Conservation (phyloP, 1,284 basidiomycete species). For the Sporisorium iseilematis-ciliati region DNA sequence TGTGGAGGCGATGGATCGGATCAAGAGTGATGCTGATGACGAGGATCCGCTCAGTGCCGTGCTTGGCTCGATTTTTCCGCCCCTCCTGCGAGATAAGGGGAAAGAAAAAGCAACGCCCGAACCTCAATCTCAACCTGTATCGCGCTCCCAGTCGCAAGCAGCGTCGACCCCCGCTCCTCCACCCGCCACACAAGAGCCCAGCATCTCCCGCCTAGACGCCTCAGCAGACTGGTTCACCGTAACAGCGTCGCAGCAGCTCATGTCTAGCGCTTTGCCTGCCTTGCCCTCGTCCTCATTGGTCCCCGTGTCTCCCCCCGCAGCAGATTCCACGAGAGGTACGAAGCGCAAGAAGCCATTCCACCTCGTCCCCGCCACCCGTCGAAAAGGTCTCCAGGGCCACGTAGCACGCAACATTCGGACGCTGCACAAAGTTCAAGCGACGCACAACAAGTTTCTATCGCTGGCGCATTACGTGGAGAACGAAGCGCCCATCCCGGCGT, state of each 20-base stretch:
- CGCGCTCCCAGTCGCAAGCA: constrained; percentile 7
- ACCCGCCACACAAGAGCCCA: constrained; percentile 1
- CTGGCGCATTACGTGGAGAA: constrained; percentile 61
- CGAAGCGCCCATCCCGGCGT: constrained; percentile 64
- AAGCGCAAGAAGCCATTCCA: constrained; percentile 35
- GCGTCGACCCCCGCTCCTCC: constrained; percentile 12
- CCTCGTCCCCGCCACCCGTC: constrained; percentile 39
- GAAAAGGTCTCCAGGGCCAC: constrained; percentile 52
- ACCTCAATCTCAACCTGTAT: constrained; percentile 6
- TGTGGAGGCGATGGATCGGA: constrained; percentile 33
- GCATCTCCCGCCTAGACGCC: constrained; percentile 17
- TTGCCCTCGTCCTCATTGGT: constrained; percentile 31
- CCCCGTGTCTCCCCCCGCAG: neutral
- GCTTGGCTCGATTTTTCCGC: constrained; percentile 28
- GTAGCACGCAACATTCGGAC: constrained; percentile 63
- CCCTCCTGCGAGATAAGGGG: constrained; percentile 28
- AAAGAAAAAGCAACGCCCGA: constrained; percentile 47
- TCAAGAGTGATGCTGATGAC: constrained; percentile 27
- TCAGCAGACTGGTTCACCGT: constrained; percentile 59
- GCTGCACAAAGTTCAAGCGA: constrained; percentile 60
- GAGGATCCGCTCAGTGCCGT: constrained; percentile 26
- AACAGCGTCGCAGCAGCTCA: constrained; percentile 47
- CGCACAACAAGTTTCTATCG: constrained; percentile 61
- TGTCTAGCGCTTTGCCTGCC: constrained; percentile 47
- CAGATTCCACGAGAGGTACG: neutral